A percentile compares a stretch with the other conserved stretches of the same genome.
Evolutionary conservation across 192 early-diverging fungal species (phyloP).

Genomic region (Rhizophlyctis rosea): DNA sequence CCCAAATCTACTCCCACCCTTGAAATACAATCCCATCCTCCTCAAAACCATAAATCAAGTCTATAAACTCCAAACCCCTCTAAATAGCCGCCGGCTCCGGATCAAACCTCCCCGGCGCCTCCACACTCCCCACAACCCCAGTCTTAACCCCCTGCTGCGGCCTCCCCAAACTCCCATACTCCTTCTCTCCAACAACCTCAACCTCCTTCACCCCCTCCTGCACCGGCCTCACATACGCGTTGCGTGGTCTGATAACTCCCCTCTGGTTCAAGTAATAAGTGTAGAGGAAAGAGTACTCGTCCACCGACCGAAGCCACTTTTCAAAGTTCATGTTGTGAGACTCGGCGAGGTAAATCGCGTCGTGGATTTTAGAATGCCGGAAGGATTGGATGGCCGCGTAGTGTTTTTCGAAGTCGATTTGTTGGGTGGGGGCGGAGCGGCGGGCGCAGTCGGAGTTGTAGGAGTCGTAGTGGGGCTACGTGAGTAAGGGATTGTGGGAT

Average conservation of each 20-base stretch:
- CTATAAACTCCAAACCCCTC: not conserved
- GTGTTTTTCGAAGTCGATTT: conserved; percentile 19
- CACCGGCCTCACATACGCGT: conserved; percentile 6
- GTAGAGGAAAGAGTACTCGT: conserved; percentile 47
- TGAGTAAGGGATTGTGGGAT: too few species aligned
- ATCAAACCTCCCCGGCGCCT: not conserved
- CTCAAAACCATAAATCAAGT: too few species aligned
- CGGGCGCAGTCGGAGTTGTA: conserved; percentile 31
- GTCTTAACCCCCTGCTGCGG: not conserved
- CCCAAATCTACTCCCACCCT: too few species aligned
- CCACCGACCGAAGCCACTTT: conserved; percentile 39
- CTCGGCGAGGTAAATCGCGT: conserved; percentile 27
- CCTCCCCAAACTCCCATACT: not conserved
- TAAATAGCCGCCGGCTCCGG: not conserved
- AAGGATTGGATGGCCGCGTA: conserved; percentile 2
- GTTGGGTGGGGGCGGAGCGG: not conserved
- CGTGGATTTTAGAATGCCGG: conserved; percentile 24
- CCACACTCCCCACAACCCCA: not conserved
- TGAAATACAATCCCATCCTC: too few species aligned
- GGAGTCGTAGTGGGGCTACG: conserved; percentile 23
- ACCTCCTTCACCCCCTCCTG: not conserved
- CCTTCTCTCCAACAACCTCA: not conserved
- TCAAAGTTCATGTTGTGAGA: conserved; percentile 29
- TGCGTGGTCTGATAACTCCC: conserved; percentile 35
- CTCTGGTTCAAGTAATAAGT: conserved; percentile 46